These are phyloP conservation scores for Alternaria panax DNA, from an alignment of 2,329 filamentous ascomycete species.

Conservation along the genomic window DNA sequence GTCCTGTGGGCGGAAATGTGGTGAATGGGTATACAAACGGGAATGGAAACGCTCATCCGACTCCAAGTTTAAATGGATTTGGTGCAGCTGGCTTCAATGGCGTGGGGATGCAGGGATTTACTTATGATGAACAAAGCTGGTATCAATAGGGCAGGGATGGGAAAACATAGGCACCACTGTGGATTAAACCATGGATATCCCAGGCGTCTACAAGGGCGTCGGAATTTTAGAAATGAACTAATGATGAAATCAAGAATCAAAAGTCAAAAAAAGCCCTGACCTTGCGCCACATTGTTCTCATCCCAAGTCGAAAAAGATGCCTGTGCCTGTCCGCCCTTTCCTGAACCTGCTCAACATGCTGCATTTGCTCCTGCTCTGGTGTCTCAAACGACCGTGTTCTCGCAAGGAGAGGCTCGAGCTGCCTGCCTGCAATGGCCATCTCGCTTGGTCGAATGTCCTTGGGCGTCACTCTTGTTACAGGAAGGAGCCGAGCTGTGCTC, in stretches of 20 bases:
- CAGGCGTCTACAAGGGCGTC: background rate
- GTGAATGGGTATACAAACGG: slow-evolving; percentile 20
- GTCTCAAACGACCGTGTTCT: background rate
- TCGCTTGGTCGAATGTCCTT: background rate
- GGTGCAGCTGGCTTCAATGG: slow-evolving; percentile 13
- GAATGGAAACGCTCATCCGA: slow-evolving; percentile 10
- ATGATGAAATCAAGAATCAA: background rate
- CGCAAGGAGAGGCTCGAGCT: background rate
- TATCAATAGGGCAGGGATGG: slow-evolving; percentile 20
- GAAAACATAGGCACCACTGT: background rate
- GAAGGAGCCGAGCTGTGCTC: background rate
- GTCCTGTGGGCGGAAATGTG: slow-evolving; percentile 21
- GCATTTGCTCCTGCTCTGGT: background rate
- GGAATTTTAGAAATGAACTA: background rate
- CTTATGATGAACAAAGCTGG: slow-evolving; percentile 38
- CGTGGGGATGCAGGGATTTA: slow-evolving; percentile 28
- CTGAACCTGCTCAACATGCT: too few species aligned
- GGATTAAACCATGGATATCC: background rate
- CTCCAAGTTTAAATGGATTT: slow-evolving; percentile 9
- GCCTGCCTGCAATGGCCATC: background rate
- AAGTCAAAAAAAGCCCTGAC: background rate
- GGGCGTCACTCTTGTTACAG: background rate
- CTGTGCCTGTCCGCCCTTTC: background rate
- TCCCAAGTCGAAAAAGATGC: background rate
- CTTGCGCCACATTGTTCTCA: background rate